Evolutionary conservation across 176 grass and related monocot genomes (phyloP).

Genomic region (Paspalum notatum): DNA sequence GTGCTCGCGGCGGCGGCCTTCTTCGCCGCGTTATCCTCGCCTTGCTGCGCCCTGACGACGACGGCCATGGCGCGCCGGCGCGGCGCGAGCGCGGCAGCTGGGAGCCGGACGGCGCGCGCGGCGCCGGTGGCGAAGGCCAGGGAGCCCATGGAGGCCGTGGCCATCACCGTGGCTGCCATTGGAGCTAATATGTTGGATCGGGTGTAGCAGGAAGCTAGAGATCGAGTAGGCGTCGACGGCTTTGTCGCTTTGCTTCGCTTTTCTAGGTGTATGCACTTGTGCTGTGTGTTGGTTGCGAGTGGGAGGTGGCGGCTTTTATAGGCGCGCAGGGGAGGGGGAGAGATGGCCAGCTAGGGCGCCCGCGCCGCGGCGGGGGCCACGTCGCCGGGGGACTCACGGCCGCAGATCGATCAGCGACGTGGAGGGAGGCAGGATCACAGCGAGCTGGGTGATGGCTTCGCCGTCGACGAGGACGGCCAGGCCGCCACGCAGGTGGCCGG

Average conservation of each 20-base stretch:
- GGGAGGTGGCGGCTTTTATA: background rate
- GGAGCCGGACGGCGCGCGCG: background rate
- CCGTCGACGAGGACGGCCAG: background rate
- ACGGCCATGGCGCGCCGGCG: background rate
- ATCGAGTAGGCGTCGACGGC: background rate
- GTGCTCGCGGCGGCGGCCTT: background rate
- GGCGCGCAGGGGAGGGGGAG: background rate
- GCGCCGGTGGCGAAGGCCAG: background rate
- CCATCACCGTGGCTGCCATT: conserved; percentile 14
- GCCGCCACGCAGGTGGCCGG: background rate
- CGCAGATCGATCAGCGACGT: background rate
- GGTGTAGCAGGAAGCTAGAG: background rate
- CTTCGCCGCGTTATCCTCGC: background rate
- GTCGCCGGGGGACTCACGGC: background rate
- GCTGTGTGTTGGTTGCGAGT: background rate
- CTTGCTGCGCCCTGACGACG: background rate
- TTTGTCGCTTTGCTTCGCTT: background rate
- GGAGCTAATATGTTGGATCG: no score
- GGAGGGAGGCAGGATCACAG: conserved; percentile 5
- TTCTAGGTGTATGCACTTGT: background rate
- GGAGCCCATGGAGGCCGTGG: conserved; percentile 10
- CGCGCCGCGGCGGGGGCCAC: background rate
- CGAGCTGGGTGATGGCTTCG: background rate
- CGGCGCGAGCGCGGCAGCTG: background rate
- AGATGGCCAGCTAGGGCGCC: background rate